phyloP scores from a whole-genome alignment of 116 monocot species.

The Papilionanthe hybrid region DNA sequence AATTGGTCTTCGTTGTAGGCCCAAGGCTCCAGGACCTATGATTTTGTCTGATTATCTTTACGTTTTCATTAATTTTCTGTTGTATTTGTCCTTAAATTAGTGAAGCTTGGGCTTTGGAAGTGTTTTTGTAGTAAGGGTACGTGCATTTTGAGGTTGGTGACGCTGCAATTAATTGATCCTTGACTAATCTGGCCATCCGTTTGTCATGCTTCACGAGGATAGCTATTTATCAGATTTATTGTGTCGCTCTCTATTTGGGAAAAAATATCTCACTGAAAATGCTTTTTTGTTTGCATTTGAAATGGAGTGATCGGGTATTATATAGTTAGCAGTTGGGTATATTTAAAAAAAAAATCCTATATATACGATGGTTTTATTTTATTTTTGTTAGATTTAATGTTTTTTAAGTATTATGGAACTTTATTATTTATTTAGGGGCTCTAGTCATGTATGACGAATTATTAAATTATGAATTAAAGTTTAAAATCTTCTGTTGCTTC shows the following conservation, averaged over 20 bases:
- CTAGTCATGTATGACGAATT: background rate
- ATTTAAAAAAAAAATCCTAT: too few species aligned
- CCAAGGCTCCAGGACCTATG: background rate
- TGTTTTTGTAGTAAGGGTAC: background rate
- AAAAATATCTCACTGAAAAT: background rate
- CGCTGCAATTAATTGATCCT: background rate
- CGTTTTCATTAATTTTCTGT: background rate
- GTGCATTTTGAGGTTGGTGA: background rate
- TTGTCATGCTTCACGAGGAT: background rate
- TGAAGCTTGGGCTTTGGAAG: background rate
- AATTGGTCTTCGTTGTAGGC: background rate
- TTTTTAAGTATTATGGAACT: background rate
- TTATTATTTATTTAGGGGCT: background rate
- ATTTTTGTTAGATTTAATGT: background rate
- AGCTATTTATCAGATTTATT: background rate
- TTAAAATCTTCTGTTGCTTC: background rate
- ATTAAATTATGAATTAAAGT: background rate
- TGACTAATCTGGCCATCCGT: background rate
- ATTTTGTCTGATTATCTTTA: background rate
- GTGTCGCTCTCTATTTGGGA: background rate
- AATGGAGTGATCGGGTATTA: background rate
- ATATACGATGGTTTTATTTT: too few species aligned
- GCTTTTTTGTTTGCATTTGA: background rate
- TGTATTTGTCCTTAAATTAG: background rate
- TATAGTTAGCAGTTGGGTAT: too few species aligned